A percentile compares a stretch with the other conserved stretches of the same genome.
phyloP scores from a whole-genome alignment of 164 flowering plant species.

The Nymphaea thermarum region DNA sequence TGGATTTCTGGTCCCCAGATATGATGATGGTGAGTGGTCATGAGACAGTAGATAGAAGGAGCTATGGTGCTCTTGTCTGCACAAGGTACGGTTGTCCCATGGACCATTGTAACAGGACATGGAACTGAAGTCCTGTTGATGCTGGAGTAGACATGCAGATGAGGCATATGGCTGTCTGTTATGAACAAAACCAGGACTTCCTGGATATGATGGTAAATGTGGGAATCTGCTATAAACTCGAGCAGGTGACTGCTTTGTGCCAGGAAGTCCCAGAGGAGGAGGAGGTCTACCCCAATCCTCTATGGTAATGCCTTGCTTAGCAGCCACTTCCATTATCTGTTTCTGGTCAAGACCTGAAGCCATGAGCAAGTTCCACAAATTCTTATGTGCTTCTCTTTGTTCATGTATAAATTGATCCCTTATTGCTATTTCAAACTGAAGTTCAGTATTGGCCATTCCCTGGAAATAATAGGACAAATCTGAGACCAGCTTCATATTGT shows the following conservation, averaged over 20 bases:
- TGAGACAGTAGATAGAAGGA: conserved; percentile 39
- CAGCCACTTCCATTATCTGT: conserved; percentile 50
- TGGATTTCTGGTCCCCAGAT: conserved; percentile 18
- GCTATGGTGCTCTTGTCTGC: conserved; percentile 51
- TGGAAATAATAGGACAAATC: conserved; percentile 9
- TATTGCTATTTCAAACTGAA: conserved; percentile 88
- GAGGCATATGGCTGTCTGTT: conserved; percentile 17
- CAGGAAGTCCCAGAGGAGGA: conserved; percentile 8
- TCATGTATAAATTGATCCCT: conserved; percentile 79
- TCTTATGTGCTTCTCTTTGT: conserved; percentile 65
- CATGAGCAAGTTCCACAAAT: conserved; percentile 67
- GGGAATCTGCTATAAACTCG: conserved; percentile 12
- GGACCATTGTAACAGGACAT: conserved; percentile 16
- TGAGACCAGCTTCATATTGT: neutral
- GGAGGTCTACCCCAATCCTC: conserved; percentile 43
- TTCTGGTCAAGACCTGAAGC: conserved; percentile 67
- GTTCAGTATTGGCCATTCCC: conserved; percentile 93
- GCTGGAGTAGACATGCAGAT: conserved; percentile 29
- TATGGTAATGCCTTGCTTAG: conserved; percentile 58
- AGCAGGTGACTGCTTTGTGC: conserved; percentile 17
- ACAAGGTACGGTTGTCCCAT: conserved; percentile 27
- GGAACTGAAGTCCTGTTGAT: conserved; percentile 21
- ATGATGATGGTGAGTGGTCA: conserved; percentile 32
- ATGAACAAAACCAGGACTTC: conserved; percentile 11
- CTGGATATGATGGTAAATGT: conserved; percentile 5